Evolutionary conservation across 352 stramenopile species (phyloP), one percentile per base, ranked within the genome.

Genomic region (Phytopythium mirpurense): DNA sequence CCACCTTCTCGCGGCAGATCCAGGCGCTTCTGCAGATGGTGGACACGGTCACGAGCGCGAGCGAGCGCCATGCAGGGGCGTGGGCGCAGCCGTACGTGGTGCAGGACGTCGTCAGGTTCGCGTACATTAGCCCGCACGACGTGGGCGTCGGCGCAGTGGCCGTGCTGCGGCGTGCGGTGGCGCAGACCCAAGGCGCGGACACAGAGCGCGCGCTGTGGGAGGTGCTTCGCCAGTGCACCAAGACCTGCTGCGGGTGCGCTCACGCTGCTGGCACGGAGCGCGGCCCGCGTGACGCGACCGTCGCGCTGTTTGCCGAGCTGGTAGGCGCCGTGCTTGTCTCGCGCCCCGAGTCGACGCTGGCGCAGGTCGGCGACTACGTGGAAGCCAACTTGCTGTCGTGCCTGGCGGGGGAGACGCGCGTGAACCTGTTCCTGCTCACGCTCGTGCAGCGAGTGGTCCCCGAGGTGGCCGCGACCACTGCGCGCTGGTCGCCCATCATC

Each of bases 351-450:
- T 59, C 23, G 6, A 57, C 54, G 36, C 54, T 68, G 21, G 52
- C 53, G 27, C 57, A 71, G 26, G 60, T 83, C 16, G 32, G 68
- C 9, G 54, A 27, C 29, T 86, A 78, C 37, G 60, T 78, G 42
- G 65, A 81, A 41, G 70, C 80, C n/a, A 68, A 83, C 14, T 43
- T 86, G 9, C 51, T 59, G 32, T 82, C 72, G 35, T 86, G 74
- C 36, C 63, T 53, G 10, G 47, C 62, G 7, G 65, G 60, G 16
- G 65, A 67, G 37, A 68, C 61, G 43, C 67, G 61, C 23, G 60
- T 79, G 38, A 86, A 86, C 54, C 18, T 79, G 52, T 86, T 86
- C 54, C 42, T 86, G 15, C 40, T 86, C 47, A 51, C 82, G 18
- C 24, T 86, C 37, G 67, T 86, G n/a, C 69, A 69, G 40, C 80